Percentiles rank a stretch among this genome's conserved stretches.
Conservation (phyloP, 2,329 filamentous ascomycete genomes). For the Aulographum hederae region DNA sequence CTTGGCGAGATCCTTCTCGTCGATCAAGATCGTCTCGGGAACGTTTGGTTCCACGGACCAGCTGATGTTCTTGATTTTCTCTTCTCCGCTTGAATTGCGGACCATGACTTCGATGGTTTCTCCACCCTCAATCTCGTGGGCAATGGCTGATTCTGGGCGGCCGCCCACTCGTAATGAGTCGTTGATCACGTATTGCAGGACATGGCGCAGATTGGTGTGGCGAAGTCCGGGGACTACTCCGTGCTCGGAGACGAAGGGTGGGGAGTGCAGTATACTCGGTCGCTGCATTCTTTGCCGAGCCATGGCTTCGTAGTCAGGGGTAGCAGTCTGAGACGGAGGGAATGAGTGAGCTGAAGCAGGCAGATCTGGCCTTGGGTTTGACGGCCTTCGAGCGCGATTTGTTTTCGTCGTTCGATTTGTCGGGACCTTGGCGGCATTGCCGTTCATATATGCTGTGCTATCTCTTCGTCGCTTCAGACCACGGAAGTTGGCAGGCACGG, state of each 20-base stretch:
- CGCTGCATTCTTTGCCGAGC: background rate
- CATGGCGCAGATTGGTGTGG: conserved; percentile 27
- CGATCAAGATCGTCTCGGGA: conserved; percentile 36
- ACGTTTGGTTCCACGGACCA: conserved; percentile 31
- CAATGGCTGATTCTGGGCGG: conserved; percentile 31
- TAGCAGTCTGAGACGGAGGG: background rate
- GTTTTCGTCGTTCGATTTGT: conserved; percentile 10
- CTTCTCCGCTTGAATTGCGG: conserved; percentile 23
- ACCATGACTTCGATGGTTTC: conserved; percentile 30
- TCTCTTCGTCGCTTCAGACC: conserved; percentile 25
- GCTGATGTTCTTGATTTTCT: conserved; percentile 27
- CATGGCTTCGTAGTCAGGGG: background rate
- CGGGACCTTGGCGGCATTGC: conserved; percentile 7
- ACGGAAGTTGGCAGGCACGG: conserved; percentile 16
- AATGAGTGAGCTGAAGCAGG: background rate
- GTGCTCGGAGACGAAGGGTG: conserved; percentile 18
- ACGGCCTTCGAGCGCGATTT: conserved; percentile 9
- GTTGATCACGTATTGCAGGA: conserved; percentile 32
- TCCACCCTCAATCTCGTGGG: conserved; percentile 25
- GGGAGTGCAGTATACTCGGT: conserved; percentile 7
- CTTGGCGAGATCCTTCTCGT: conserved; percentile 45
- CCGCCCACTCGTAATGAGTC: conserved; percentile 33
- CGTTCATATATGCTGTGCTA: conserved; percentile 14
- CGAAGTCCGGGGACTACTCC: conserved; percentile 27
- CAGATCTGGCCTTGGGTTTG: background rate